These are phyloP conservation scores for Blastomyces percursus DNA, from an alignment of 2,329 filamentous ascomycete species.

Conservation along the genomic window DNA sequence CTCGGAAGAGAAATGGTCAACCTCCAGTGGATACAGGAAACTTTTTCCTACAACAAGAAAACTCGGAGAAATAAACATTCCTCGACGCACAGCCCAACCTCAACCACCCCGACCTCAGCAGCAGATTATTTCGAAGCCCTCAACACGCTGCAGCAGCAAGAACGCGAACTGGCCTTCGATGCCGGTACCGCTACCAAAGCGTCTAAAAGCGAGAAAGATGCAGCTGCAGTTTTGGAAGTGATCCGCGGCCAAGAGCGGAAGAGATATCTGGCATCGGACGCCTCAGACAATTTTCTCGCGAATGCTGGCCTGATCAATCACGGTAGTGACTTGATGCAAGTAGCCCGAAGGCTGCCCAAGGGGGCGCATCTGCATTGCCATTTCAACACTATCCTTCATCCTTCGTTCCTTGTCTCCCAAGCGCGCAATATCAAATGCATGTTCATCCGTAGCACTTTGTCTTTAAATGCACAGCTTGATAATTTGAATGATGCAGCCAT, in stretches of 20 bases:
- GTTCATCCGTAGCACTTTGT: neutral
- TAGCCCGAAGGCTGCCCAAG: slow-evolving; percentile 1
- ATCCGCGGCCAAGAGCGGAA: slow-evolving; percentile 2
- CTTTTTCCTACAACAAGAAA: neutral
- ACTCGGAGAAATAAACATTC: neutral
- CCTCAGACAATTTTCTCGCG: slow-evolving; percentile 3
- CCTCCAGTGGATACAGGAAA: slow-evolving; percentile 1
- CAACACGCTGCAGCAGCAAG: neutral
- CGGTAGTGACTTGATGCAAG: slow-evolving; percentile 3
- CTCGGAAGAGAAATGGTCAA: neutral
- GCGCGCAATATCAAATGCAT: slow-evolving; percentile 6
- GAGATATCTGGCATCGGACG: neutral
- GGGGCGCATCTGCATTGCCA: slow-evolving; percentile 7
- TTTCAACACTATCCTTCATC: slow-evolving; percentile 6
- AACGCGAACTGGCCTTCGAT: slow-evolving; percentile 5
- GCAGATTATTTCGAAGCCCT: neutral
- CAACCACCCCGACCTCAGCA: neutral
- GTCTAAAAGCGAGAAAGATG: neutral
- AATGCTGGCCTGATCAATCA: slow-evolving; percentile 3
- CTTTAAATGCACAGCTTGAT: neutral
- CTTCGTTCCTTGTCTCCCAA: slow-evolving; percentile 3
- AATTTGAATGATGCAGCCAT: slow-evolving; percentile 1
- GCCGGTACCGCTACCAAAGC: slow-evolving; percentile 1
- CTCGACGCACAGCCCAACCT: neutral
- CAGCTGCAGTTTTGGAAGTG: neutral